A percentile compares a stretch with the other conserved stretches of the same genome.
Evolutionary conservation across 352 stramenopile genomes (phyloP).

Genomic region (Phytophthora meadii): DNA sequence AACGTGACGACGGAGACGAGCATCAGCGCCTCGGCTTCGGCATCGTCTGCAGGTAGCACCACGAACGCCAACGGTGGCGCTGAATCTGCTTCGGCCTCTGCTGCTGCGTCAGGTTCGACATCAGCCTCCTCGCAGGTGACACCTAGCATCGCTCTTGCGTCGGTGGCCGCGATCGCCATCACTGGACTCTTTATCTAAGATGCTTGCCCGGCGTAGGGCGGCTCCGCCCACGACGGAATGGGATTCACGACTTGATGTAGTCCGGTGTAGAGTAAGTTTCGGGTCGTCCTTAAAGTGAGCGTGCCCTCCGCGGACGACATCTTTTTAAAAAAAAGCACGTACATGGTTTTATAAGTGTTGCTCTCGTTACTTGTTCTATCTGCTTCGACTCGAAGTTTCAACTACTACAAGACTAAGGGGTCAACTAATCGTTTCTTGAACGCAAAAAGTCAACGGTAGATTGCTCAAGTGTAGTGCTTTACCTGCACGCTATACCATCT

Average conservation of each 20-base stretch:
- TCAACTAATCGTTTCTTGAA: background rate
- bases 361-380: background rate
- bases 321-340: constrained; percentile 26
- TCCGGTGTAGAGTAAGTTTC: constrained; percentile 31
- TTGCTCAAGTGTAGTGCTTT: constrained; percentile 11
- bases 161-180: constrained; percentile 26
- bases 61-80: constrained; percentile 4
- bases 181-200: constrained; percentile 42
- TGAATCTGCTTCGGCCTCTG: constrained; percentile 17
- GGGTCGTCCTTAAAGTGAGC: constrained; percentile 25
- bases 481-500: constrained; percentile 3
- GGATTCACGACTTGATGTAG: constrained; percentile 27
- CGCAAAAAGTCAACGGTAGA: constrained; percentile 1
- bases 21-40: constrained; percentile 22
- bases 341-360: constrained; percentile 30
- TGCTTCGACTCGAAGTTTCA: no score
- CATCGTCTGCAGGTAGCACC: constrained; percentile 6
- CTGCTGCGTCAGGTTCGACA: constrained; percentile 22
- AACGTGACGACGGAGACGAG: constrained; percentile 36
- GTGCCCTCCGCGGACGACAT: constrained; percentile 30
- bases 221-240: constrained; percentile 32
- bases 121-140: constrained; percentile 26
- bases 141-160: constrained; percentile 27
- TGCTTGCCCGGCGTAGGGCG: constrained; percentile 12
- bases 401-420: no score